Percentiles rank a stretch among this genome's conserved stretches.
Conservation (phyloP, 176 grass and related monocot species). For the Carex cristatella region DNA sequence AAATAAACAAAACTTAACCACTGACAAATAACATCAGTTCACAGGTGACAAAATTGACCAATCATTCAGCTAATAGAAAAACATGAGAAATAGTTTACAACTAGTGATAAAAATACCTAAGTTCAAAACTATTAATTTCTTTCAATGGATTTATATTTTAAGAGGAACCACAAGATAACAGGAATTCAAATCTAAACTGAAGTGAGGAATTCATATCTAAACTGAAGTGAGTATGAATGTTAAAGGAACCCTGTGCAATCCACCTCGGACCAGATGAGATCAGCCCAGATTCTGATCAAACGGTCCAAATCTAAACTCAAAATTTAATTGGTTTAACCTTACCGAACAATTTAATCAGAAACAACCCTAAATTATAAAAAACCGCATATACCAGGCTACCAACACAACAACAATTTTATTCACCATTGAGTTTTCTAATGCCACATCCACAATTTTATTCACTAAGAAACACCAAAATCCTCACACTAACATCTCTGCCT, state of each 20-base stretch:
- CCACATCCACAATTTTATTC: not conserved
- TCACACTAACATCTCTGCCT: not conserved
- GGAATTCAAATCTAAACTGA: not conserved
- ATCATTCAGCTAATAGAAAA: not conserved
- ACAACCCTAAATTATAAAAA: not conserved
- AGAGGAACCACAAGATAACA: not conserved
- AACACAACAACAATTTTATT: not conserved
- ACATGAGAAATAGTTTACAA: too few relatives aligned
- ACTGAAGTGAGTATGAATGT: not conserved
- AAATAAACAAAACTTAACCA: too few relatives aligned
- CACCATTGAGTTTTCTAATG: not conserved
- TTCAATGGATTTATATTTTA: not conserved
- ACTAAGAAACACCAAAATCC: not conserved
- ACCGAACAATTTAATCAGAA: not conserved
- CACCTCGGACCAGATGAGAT: too few relatives aligned
- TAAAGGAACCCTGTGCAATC: too few relatives aligned
- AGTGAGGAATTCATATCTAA: too few relatives aligned
- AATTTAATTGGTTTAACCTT: not conserved
- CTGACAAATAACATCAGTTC: not conserved
- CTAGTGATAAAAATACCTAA: too few relatives aligned
- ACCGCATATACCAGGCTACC: too few relatives aligned
- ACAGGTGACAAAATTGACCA: not conserved
- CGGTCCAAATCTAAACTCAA: not conserved
- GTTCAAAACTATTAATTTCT: not conserved
- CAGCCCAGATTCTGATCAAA: too few relatives aligned